Conservation (phyloP, 2,329 filamentous ascomycete species). For the Proliferodiscus dingleyae region DNA sequence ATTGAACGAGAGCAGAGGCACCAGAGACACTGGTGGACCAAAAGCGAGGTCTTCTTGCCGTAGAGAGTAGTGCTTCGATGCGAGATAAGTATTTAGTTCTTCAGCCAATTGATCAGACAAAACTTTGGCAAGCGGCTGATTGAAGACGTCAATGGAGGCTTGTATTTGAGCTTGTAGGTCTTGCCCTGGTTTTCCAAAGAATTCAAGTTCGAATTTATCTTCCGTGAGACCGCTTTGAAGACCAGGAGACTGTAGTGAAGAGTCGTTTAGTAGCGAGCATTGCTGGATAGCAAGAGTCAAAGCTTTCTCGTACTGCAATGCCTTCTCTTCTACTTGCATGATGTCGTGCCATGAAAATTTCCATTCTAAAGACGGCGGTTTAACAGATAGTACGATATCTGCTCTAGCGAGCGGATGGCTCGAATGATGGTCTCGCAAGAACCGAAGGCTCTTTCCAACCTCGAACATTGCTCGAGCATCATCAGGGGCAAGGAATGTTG, state of each 20-base stretch:
- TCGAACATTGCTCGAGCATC: constrained; percentile 72
- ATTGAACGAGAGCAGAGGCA: constrained; percentile 68
- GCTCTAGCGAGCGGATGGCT: constrained; percentile 60
- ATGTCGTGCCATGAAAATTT: constrained; percentile 69
- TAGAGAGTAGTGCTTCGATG: constrained; percentile 1
- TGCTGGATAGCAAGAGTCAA: constrained; percentile 33
- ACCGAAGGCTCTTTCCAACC: constrained; percentile 68
- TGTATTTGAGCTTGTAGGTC: constrained; percentile 45
- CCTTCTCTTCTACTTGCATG: constrained; percentile 55
- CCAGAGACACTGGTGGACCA: constrained; percentile 37
- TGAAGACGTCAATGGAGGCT: constrained; percentile 45
- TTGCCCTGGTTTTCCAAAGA: constrained; percentile 45
- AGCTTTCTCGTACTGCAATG: constrained; percentile 46
- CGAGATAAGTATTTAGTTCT: constrained; percentile 22
- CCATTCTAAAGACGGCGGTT: constrained; percentile 60
- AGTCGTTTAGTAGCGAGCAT: constrained; percentile 10
- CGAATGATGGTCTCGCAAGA: constrained; percentile 66
- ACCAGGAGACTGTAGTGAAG: neutral
- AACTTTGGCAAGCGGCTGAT: constrained; percentile 32
- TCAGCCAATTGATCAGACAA: constrained; percentile 21
- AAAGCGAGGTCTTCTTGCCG: constrained; percentile 20
- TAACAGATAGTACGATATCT: constrained; percentile 41
- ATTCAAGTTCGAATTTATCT: constrained; percentile 26
- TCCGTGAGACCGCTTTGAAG: neutral
- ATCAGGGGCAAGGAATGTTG: constrained; percentile 65